Base-by-base conservation (phyloP, 1,284 basidiomycete genomes). In the Ceratobasidium sp. region DNA sequence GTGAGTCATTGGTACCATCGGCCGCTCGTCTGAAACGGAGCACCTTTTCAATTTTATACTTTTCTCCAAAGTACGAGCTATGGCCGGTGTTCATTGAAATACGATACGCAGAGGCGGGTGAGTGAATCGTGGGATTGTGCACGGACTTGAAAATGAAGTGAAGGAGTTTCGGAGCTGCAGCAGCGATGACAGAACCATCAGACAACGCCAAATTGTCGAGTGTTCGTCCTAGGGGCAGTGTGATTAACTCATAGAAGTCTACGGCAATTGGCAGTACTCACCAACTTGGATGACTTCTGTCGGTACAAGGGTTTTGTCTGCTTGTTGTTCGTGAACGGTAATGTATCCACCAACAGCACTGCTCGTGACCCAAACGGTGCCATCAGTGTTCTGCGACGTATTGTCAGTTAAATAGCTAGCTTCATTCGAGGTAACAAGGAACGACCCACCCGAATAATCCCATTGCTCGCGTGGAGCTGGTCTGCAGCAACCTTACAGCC, bases 11-110 rank as follows among this genome's bases (percentile, higher is more conserved):
- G 22, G n/a, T 9, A 27, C 31, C 19, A 37, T 1, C 46, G 1
- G n/a, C 4, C 16, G 16, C 41, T 1, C 4, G 11, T 29, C 14
- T 22, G 24, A 24, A n/a, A 4, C 24, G 19, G 31, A 22, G 5
- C 16, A 88, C 89, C 84, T 86, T 90, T 71, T 88, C 85, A n/a
- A 89, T 79, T 59, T 83, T 86, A 77, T 86, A 89, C 77, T 90
- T 91, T 75, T 88, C 85, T n/a, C 88, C 89, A 74, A 86, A 90
- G 78, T 88, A 90, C 6, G 86, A 82, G 31, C 81, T 79, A 6
- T 80, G 78, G 6, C 86, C 87, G 2, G 81, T 84, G 77, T 90
- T 90, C 56, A 84, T 80, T 0, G 87, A 84, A 59, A 91, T 81
- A n/a, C 86, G 85, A 58, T 88, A 78, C 0, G 84, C 88, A 34